Evolutionary conservation across 1,139 yeast genomes (phyloP).

Genomic region (Meyerozyma guilliermondii): DNA sequence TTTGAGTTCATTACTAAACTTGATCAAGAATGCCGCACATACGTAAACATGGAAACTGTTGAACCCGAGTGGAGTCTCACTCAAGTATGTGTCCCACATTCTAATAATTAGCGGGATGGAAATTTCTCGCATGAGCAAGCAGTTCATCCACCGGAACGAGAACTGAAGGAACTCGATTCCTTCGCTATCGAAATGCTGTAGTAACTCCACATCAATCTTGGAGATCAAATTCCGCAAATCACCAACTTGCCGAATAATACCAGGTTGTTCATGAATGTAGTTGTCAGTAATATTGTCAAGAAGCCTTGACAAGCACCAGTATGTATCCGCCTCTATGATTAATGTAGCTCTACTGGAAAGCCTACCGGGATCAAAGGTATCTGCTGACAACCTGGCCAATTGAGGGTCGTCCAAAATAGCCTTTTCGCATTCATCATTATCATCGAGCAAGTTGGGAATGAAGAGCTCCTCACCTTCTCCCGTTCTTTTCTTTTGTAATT

Average conservation of each 20-base stretch:
- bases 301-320: slow-evolving; percentile 90
- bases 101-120: slow-evolving; percentile 73
- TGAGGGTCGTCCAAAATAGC: slow-evolving; percentile 24
- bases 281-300: slow-evolving; percentile 94
- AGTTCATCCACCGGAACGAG: slow-evolving; percentile 98
- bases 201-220: slow-evolving; percentile 71
- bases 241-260: slow-evolving; percentile 84
- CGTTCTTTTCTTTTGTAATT: slow-evolving; percentile 25
- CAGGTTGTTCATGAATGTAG: slow-evolving; percentile 97
- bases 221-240: slow-evolving; percentile 73
- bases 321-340: slow-evolving; percentile 84
- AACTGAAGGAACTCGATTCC: slow-evolving; percentile 91
- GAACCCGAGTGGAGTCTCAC: slow-evolving; percentile 85
- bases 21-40: slow-evolving; percentile 94
- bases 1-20: slow-evolving; percentile 74
- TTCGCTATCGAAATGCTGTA: slow-evolving; percentile 70
- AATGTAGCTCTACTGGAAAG: slow-evolving; percentile 46
- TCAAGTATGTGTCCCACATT: slow-evolving; percentile 97
- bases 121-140: slow-evolving; percentile 90
- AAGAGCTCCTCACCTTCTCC: slow-evolving; percentile 23
- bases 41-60: slow-evolving; percentile 94
- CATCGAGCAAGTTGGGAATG: slow-evolving; percentile 33
- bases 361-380: slow-evolving; percentile 56
- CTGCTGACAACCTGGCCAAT: slow-evolving; percentile 20
- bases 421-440: slow-evolving; percentile 23